A percentile compares a stretch with the other conserved stretches of the same genome.
These are phyloP conservation scores for Fraxinus angustifolia DNA, from an alignment of 305 asterid species.

Conservation along the genomic window DNA sequence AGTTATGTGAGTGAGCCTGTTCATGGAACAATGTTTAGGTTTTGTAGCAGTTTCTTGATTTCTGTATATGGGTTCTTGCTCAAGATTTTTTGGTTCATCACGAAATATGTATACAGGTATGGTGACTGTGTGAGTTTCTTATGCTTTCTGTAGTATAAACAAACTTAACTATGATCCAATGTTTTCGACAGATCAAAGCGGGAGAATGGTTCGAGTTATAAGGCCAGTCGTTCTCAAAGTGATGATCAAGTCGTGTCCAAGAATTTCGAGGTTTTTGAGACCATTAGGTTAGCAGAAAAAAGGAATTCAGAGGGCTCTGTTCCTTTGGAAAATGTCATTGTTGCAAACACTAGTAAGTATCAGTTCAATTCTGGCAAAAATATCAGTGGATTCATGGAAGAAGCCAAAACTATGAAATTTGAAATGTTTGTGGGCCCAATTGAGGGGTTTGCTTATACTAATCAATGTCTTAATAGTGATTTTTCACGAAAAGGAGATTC, in stretches of 20 bases:
- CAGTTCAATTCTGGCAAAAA: conserved; percentile 35
- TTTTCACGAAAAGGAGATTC: not conserved
- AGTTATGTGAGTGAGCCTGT: conserved; percentile 26
- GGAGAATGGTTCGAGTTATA: conserved; percentile 26
- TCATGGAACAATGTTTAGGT: conserved; percentile 32
- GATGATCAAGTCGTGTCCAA: conserved; percentile 27
- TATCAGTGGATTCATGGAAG: conserved; percentile 42
- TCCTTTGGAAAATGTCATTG: conserved; percentile 27
- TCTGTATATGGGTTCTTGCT: conserved; percentile 33
- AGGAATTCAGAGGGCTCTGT: conserved; percentile 37
- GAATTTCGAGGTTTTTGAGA: conserved; percentile 19
- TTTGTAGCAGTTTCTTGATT: conserved; percentile 28
- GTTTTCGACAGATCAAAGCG: conserved; percentile 33
- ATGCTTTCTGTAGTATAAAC: not conserved
- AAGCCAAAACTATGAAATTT: conserved; percentile 35
- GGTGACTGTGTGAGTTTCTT: not conserved
- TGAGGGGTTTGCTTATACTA: conserved; percentile 25
- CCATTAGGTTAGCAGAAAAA: conserved; percentile 15
- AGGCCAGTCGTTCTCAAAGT: conserved; percentile 25
- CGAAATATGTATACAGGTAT: conserved; percentile 44
- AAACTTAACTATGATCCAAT: not conserved
- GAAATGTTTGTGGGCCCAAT: conserved; percentile 49
- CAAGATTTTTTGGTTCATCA: conserved; percentile 33
- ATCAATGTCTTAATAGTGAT: conserved; percentile 18
- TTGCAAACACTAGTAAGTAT: conserved; percentile 36